Percentiles rank a stretch among this genome's conserved stretches.
Conservation (phyloP, 116 monocot genomes). For the Iris pallida region DNA sequence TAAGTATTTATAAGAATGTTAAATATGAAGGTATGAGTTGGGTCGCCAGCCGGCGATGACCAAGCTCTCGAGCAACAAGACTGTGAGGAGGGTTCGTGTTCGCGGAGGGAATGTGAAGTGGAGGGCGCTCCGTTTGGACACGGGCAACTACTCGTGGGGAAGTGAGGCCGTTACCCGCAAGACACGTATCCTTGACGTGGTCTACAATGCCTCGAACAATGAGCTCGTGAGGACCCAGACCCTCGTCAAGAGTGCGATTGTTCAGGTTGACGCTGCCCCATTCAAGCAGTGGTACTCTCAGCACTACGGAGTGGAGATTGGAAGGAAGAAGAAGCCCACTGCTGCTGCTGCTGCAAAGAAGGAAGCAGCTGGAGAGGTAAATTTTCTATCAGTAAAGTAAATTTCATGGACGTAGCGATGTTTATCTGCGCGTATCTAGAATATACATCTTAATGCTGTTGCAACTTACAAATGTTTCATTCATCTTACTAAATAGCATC, state of each 20-base stretch:
- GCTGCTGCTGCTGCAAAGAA: constrained; percentile 26
- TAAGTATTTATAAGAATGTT: no score
- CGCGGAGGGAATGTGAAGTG: constrained; percentile 67
- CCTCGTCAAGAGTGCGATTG: constrained; percentile 64
- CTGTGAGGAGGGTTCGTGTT: constrained; percentile 57
- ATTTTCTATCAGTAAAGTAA: background rate
- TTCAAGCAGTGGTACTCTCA: constrained; percentile 76
- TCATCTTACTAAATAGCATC: no score
- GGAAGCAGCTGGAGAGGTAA: constrained; percentile 46
- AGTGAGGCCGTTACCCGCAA: constrained; percentile 67
- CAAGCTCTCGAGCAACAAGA: constrained; percentile 70
- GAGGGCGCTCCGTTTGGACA: constrained; percentile 62
- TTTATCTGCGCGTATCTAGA: no score
- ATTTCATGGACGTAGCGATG: background rate
- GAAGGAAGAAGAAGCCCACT: constrained; percentile 53
- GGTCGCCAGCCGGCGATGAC: constrained; percentile 66
- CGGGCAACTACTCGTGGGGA: constrained; percentile 70
- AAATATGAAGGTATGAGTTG: constrained; percentile 45
- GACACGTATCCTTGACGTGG: constrained; percentile 64
- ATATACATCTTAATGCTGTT: no score
- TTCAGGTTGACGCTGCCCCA: constrained; percentile 68
- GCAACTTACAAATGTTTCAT: no score
- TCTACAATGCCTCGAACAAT: constrained; percentile 74
- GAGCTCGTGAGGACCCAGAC: constrained; percentile 71
- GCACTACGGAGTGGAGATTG: constrained; percentile 70